Evolutionary conservation across 495 filamentous ascomycete species (phyloP).

Genomic region (Penicillium silybi): DNA sequence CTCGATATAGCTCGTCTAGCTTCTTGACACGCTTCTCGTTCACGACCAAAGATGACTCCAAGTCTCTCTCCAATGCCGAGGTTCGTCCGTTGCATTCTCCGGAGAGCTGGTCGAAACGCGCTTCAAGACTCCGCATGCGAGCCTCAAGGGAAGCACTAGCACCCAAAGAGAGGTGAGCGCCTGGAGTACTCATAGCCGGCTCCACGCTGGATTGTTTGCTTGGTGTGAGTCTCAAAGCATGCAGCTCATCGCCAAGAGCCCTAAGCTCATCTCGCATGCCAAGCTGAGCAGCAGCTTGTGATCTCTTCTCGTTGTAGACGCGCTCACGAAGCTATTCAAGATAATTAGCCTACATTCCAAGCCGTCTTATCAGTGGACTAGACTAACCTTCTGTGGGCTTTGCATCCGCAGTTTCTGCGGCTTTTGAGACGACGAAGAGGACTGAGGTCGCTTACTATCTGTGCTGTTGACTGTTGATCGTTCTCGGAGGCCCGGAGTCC

Average conservation of each 20-base stretch:
- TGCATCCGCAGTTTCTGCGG: slow-evolving; percentile 76
- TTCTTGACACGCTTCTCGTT: slow-evolving; percentile 75
- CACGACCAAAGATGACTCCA: slow-evolving; percentile 64
- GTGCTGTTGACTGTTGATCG: slow-evolving; percentile 42
- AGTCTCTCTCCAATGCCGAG: slow-evolving; percentile 57
- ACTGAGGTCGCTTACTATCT: slow-evolving; percentile 31
- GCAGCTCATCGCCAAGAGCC: slow-evolving; percentile 80
- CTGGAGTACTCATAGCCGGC: slow-evolving; percentile 1
- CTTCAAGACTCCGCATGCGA: slow-evolving; percentile 61
- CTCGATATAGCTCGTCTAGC: slow-evolving; percentile 84
- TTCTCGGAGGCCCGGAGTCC: slow-evolving; percentile 48
- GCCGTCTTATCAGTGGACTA: not conserved
- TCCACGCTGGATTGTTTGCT: slow-evolving; percentile 21
- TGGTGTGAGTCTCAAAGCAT: slow-evolving; percentile 47
- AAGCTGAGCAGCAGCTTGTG: slow-evolving; percentile 63
- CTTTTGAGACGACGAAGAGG: slow-evolving; percentile 35
- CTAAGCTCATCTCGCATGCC: slow-evolving; percentile 72
- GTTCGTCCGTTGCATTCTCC: slow-evolving; percentile 58
- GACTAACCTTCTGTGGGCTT: slow-evolving; percentile 70
- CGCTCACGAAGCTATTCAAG: slow-evolving; percentile 67
- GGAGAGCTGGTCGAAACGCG: slow-evolving; percentile 56
- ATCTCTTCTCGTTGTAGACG: slow-evolving; percentile 72
- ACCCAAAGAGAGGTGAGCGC: slow-evolving; percentile 5
- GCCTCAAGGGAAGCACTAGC: slow-evolving; percentile 45
- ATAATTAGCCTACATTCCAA: slow-evolving; percentile 3